Percentiles rank a stretch among this genome's conserved stretches.
Evolutionary conservation across 225 moss, liverwort and hornwort species (phyloP).

Genomic region (Physcomitrium patens): DNA sequence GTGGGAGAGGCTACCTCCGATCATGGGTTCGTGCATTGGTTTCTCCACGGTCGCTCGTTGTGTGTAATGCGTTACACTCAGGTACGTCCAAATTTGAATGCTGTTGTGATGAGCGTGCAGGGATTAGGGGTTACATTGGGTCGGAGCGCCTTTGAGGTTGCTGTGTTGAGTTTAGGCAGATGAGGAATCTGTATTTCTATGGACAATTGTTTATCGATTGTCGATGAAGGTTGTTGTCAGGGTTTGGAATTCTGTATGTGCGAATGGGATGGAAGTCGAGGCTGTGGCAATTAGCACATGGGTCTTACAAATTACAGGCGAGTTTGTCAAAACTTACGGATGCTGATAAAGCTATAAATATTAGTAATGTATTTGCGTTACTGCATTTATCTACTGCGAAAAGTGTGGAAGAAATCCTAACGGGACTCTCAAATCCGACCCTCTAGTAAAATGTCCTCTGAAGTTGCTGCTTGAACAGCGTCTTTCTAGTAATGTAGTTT

Average conservation of each 20-base stretch:
- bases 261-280: slow-evolving; percentile 10
- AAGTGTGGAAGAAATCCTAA: background rate
- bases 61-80: background rate
- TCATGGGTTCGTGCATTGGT: background rate
- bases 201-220: background rate
- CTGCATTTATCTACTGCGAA: background rate
- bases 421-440: too few relatives aligned
- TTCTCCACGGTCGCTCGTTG: background rate
- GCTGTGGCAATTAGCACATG: background rate
- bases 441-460: too few relatives aligned
- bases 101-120: too few relatives aligned
- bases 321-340: background rate
- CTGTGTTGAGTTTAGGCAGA: background rate
- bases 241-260: background rate
- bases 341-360: background rate
- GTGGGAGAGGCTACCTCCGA: background rate
- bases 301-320: background rate
- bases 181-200: background rate
- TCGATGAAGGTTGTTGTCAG: background rate
- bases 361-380: background rate
- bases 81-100: background rate
- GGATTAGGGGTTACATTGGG: background rate
- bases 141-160: background rate
- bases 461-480: too few relatives aligned
- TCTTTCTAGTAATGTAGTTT: too few relatives aligned